Evolutionary conservation across 768 basidiomycete genomes (phyloP).

Genomic region (Hygrocybe coccinea): DNA sequence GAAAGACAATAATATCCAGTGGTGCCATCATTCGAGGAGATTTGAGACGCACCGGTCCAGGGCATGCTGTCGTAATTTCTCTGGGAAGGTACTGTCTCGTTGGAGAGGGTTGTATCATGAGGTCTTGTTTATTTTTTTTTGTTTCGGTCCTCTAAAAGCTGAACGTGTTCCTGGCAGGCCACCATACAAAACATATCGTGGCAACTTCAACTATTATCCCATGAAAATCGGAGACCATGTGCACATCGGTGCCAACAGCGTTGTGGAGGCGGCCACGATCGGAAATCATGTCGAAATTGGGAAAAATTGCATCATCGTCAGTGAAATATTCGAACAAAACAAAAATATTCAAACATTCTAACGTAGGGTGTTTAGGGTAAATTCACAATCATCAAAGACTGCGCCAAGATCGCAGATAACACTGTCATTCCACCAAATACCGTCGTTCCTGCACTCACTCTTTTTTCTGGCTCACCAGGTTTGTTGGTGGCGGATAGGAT

Average conservation of each 20-base stretch:
- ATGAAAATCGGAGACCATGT: slow-evolving; percentile 97
- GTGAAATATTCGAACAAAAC: slow-evolving; percentile 23
- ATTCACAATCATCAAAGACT: slow-evolving; percentile 95
- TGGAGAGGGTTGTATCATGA: slow-evolving; percentile 85
- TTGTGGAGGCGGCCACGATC: slow-evolving; percentile 92
- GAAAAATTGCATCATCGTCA: slow-evolving; percentile 89
- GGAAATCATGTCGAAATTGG: slow-evolving; percentile 94
- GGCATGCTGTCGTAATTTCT: slow-evolving; percentile 90
- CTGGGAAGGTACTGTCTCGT: slow-evolving; percentile 90
- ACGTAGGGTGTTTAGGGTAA: slow-evolving; percentile 60
- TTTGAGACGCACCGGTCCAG: slow-evolving; percentile 80
- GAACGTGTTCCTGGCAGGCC: slow-evolving; percentile 46
- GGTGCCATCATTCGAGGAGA: slow-evolving; percentile 92
- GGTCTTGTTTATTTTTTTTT: slow-evolving; percentile 39
- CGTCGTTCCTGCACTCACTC: slow-evolving; percentile 81
- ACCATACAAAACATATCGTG: slow-evolving; percentile 85
- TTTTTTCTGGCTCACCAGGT: slow-evolving; percentile 91
- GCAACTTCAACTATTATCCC: slow-evolving; percentile 94
- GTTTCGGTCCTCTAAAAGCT: background rate
- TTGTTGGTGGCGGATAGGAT: slow-evolving; percentile 14
- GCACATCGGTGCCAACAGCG: slow-evolving; percentile 81
- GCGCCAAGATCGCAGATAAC: slow-evolving; percentile 83
- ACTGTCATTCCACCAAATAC: slow-evolving; percentile 89
- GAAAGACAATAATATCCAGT: slow-evolving; percentile 92
- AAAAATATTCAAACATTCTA: background rate